Evolutionary conservation across 371 early-diverging fungal genomes (phyloP).

Genomic region (Ecytonucleospora hepatopenaei): DNA sequence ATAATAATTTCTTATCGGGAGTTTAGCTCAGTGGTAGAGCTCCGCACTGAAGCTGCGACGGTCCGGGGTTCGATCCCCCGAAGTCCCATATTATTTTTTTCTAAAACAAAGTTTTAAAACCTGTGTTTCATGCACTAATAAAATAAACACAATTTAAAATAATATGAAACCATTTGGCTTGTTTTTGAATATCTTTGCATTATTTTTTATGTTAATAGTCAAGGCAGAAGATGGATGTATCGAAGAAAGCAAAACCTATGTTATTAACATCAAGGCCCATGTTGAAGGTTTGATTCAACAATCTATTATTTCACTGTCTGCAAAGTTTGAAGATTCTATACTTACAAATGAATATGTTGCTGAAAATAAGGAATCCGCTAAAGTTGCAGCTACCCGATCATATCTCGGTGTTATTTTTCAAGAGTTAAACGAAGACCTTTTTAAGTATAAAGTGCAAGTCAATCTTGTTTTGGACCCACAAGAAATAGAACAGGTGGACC

Average conservation of each 20-base stretch:
- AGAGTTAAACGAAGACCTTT: slow-evolving; percentile 33
- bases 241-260: slow-evolving; percentile 19
- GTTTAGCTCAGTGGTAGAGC: slow-evolving; percentile 35
- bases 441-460: slow-evolving; percentile 32
- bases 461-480: slow-evolving; percentile 14
- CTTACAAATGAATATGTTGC: slow-evolving; percentile 7
- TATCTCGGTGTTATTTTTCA: slow-evolving; percentile 35
- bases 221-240: slow-evolving; percentile 16
- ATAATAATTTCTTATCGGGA: not conserved
- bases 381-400: slow-evolving; percentile 6
- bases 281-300: slow-evolving; percentile 19
- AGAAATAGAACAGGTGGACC: slow-evolving; percentile 22
- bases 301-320: slow-evolving; percentile 19
- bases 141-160: not conserved
- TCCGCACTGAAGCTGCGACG: slow-evolving; percentile 29
- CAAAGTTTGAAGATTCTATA: slow-evolving; percentile 5
- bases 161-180: not conserved
- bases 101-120: not conserved
- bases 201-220: no score
- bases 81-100: not conserved
- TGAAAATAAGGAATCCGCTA: not conserved
- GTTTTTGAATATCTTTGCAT: not conserved
- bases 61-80: slow-evolving; percentile 33
- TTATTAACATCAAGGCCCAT: slow-evolving; percentile 34
- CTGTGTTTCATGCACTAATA: not conserved